These are phyloP conservation scores for Jackrogersella minutella DNA, from an alignment of 495 filamentous ascomycete genomes.

Conservation along the genomic window DNA sequence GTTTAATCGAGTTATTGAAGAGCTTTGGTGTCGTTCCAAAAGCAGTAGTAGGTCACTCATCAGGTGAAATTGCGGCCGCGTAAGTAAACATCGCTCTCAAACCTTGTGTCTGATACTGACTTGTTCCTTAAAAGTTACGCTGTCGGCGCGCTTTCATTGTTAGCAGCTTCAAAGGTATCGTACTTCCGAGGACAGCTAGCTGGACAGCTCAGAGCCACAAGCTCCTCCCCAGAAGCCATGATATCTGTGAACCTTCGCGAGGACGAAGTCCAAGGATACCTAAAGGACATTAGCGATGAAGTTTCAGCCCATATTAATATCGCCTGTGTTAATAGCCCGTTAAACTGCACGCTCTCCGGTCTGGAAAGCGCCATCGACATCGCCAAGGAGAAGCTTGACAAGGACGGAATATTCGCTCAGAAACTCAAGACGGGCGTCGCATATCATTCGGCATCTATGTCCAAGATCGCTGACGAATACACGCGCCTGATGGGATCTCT, in stretches of 20 bases:
- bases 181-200: conserved; percentile 49
- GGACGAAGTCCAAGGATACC: conserved; percentile 31
- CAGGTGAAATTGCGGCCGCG: conserved; percentile 64
- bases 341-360: conserved; percentile 56
- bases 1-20: conserved; percentile 59
- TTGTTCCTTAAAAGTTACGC: conserved; percentile 45
- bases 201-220: conserved; percentile 32
- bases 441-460: conserved; percentile 56
- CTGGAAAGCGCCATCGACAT: conserved; percentile 46
- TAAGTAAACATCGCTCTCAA: conserved; percentile 16
- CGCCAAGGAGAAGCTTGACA: conserved; percentile 42
- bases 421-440: conserved; percentile 51
- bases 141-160: conserved; percentile 49
- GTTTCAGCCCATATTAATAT: conserved; percentile 41
- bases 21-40: conserved; percentile 56
- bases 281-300: conserved; percentile 33
- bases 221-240: conserved; percentile 50
- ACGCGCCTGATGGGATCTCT: conserved; percentile 30
- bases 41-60: conserved; percentile 66
- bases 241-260: conserved; percentile 51
- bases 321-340: conserved; percentile 60
- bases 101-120: background rate
- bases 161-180: conserved; percentile 56
- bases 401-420: conserved; percentile 54
- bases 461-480: conserved; percentile 51